phyloP scores from a whole-genome alignment of 208 protist species.

The Acanthamoeba healyi region DNA sequence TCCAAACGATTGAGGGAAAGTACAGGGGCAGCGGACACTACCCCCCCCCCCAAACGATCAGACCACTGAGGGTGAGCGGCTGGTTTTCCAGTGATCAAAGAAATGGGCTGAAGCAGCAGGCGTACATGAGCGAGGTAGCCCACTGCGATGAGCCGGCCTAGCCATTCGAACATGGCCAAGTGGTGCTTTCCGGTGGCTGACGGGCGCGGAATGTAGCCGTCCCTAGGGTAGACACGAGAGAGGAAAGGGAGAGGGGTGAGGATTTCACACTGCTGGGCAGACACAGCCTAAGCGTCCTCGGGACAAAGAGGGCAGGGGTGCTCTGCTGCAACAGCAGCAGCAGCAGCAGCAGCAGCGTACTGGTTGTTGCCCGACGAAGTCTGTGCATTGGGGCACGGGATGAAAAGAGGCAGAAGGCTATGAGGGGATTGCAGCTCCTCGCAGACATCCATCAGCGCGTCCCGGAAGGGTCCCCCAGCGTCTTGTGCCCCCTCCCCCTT shows the following conservation, averaged over 20 bases:
- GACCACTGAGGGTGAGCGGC: no score
- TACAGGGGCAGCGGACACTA: neutral
- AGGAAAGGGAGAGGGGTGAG: neutral
- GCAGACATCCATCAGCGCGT: constrained; percentile 33
- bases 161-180: constrained; percentile 42
- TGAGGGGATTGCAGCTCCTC: constrained; percentile 39
- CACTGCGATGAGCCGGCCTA: constrained; percentile 65
- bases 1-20: constrained; percentile 8
- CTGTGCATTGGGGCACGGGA: constrained; percentile 28
- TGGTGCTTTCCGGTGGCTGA: neutral
- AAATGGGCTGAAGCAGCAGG: neutral
- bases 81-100: neutral
- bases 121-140: constrained; percentile 1
- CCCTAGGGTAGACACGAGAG: neutral
- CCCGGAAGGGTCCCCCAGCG: constrained; percentile 71
- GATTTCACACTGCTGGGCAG: no score
- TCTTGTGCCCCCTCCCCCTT: constrained; percentile 60
- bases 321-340: neutral
- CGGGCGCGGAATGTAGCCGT: constrained; percentile 64
- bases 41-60: no score
- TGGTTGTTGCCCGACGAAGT: neutral
- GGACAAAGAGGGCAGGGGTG: no score
- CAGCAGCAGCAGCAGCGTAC: neutral
- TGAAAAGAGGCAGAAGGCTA: neutral
- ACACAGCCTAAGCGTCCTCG: no score